Evolutionary conservation across 1,284 basidiomycete genomes (phyloP), one percentile per base, ranked within the genome.

Genomic region (Tetrapyrgos nigripes): DNA sequence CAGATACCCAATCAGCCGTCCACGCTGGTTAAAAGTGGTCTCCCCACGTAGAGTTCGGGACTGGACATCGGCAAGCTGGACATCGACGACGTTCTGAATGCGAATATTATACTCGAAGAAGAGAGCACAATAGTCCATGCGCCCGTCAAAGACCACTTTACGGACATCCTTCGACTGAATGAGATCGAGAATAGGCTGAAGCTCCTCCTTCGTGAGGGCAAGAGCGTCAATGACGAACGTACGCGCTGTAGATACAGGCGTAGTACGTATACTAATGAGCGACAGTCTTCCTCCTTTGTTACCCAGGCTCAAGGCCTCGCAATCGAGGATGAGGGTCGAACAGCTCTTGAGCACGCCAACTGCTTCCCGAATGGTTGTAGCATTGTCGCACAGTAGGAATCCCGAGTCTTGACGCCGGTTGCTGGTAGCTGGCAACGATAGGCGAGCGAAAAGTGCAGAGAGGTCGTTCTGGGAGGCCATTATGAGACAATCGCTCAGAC

Each of bases 131-230:
- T 56, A 58, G 33, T 64, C 60, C 60, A 62, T 61, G 4, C 60
- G 46, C 5, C 62, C 60, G n/a, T 64, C 62, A 44, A 54, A 64
- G 4, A 64, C 51, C 4, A 62, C 55, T 40, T 64, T 64, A 26
- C 29, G 24, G 2, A 62, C 44, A 2, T 28, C n/a, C 6, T 14
- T 27, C 6, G 57, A 57, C 14, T 13, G 33, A 14, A 64, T 48
- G 10, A 61, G 6, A 13, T 53, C 44, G 55, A 61, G 58, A 9
- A 64, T 44, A 14, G 60, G 55, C 1, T 29, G 26, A 23, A 62
- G 37, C 17, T 27, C 28, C 5, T 26, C 19, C 17, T 14, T 55
- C 10, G 28, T 4, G 3, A n/a, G 47, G 3, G 37, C 47, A 4
- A 64, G 40, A 24, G 31, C 31, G 10, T 50, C 19, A 29, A 55